Percentiles rank a stretch among this genome's conserved stretches.
Conservation (phyloP, 2,329 filamentous ascomycete species). For the Escovopsis sp. region DNA sequence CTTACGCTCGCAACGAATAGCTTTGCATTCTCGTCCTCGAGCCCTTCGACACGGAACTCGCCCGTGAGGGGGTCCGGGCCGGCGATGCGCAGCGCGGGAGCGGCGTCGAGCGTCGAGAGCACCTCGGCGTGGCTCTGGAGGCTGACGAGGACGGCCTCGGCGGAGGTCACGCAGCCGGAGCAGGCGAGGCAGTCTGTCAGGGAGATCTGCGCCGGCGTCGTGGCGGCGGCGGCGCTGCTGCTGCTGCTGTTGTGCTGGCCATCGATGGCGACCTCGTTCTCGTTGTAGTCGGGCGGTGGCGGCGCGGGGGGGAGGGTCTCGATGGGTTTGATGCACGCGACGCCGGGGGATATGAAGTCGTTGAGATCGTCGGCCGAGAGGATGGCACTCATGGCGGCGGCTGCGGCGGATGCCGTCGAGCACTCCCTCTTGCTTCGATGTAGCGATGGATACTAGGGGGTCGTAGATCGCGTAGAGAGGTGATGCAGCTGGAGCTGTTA, state of each 20-base stretch:
- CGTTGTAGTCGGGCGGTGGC: slow-evolving; percentile 7
- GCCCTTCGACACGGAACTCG: slow-evolving; percentile 28
- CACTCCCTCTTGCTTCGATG: too few relatives aligned
- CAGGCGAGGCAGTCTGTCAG: slow-evolving; percentile 95
- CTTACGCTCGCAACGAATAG: slow-evolving; percentile 87
- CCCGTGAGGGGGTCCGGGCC: slow-evolving; percentile 16
- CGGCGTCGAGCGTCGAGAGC: slow-evolving; percentile 61
- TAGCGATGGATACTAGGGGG: not conserved
- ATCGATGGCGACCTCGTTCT: slow-evolving; percentile 84
- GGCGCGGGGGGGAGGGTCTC: slow-evolving; percentile 64
- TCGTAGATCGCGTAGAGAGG: not conserved
- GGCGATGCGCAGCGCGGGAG: slow-evolving; percentile 30
- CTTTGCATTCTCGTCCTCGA: slow-evolving; percentile 47
- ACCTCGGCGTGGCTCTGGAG: slow-evolving; percentile 91
- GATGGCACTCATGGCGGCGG: slow-evolving; percentile 73
- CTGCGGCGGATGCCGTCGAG: slow-evolving; percentile 2
- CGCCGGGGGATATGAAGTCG: slow-evolving; percentile 95
- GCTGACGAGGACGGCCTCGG: slow-evolving; percentile 91
- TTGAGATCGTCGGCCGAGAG: slow-evolving; percentile 93
- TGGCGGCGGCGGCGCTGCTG: slow-evolving; percentile 51
- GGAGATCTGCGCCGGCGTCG: slow-evolving; percentile 75
- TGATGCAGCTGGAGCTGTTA: not conserved
- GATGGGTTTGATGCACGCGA: slow-evolving; percentile 95
- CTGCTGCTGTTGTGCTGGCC: slow-evolving; percentile 48
- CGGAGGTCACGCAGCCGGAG: slow-evolving; percentile 93